Evolutionary conservation across 1,139 yeast species (phyloP), one percentile per base, ranked within the genome.

Genomic region (Magnusiomyces suaveolens): DNA sequence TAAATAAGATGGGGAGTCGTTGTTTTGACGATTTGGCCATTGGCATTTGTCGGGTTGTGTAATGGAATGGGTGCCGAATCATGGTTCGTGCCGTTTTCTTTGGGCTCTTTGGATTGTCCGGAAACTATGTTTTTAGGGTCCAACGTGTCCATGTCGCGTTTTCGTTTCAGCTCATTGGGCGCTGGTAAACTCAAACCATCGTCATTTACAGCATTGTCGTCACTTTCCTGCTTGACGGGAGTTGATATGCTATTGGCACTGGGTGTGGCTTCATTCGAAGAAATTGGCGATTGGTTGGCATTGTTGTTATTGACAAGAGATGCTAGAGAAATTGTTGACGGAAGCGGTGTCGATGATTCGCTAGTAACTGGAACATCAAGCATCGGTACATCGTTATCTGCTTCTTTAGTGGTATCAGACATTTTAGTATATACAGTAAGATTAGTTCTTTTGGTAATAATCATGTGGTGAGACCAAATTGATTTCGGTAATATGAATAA

Each of bases 1-100:
- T 87, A 86, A 55, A 77, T 72, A 38, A 82, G 70, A 56, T 79
- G 81, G 0, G 87, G 84, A 48, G 63, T 63, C 8, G 50, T 52
- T 18, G 52, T 43, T 33, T 50, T 43, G 16, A 56, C 55, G 23
- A 54, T 48, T 20, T 48, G 43, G 26, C 50, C 57, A 23, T 52
- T 54, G 18, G 10, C 41, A 36, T 4, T 4, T 3, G 10, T 36
- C 8, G 18, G 33, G 6, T 29, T 29, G 10, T 12, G 33, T 29
- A 6, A 6, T 12, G 12, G 33, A 12, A 12, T 29, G 12, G 6
- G 6, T 29, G 33, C 33, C 12, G 33, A 29, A 29, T 29, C 33
- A 29, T 33, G 41, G n/a, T n/a, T n/a, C n/a, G n/a, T n/a, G n/a
- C n/a, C n/a, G n/a, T n/a, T n/a, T n/a, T n/a, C n/a, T n/a, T n/a